A percentile compares a stretch with the other conserved stretches of the same genome.
These are phyloP conservation scores for Selaginella moellendorffii DNA, from an alignment of 75 land plant genomes.

Conservation along the genomic window DNA sequence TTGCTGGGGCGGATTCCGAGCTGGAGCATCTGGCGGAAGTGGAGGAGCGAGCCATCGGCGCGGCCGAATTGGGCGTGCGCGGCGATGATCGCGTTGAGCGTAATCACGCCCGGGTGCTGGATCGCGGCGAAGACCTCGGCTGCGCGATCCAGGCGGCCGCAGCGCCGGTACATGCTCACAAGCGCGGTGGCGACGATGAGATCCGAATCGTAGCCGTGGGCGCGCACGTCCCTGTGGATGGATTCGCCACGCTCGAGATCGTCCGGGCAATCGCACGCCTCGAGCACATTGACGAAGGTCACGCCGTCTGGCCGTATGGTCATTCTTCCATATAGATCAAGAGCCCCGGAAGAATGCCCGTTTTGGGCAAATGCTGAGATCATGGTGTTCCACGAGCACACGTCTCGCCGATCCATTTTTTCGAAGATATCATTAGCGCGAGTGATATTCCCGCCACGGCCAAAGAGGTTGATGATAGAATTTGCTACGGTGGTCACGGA, in stretches of 20 bases:
- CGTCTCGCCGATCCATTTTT: neutral
- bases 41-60: neutral
- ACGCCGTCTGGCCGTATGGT: neutral
- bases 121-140: neutral
- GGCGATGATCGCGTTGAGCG: neutral
- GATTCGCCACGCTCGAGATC: neutral
- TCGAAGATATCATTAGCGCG: neutral
- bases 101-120: neutral
- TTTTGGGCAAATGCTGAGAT: neutral
- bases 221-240: neutral
- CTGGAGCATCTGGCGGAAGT: neutral
- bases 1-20: neutral
- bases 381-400: neutral
- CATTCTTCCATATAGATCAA: neutral
- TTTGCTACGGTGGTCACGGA: neutral
- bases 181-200: neutral
- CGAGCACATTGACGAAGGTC: neutral
- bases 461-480: neutral
- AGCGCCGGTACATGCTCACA: neutral
- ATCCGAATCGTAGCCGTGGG: neutral
- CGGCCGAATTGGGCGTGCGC: neutral
- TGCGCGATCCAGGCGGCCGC: neutral
- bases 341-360: neutral
- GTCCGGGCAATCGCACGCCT: neutral
- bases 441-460: neutral